phyloP scores from a whole-genome alignment of 148 eudicot genomes.

The Tetragonia tetragonoides region DNA sequence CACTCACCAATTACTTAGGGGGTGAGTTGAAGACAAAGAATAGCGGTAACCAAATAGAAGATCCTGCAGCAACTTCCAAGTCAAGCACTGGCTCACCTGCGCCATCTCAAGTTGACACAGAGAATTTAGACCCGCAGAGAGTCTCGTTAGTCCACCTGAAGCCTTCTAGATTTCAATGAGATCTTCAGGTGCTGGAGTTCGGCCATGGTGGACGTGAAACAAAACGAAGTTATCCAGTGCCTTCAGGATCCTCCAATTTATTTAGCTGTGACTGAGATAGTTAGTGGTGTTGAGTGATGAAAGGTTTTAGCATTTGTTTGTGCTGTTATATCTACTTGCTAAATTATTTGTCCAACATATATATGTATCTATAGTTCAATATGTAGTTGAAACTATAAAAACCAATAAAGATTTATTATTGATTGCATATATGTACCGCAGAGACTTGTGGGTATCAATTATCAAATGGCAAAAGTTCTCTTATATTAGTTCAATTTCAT shows the following conservation, averaged over 20 bases:
- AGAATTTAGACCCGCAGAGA: conserved; percentile 45
- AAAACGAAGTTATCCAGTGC: neutral
- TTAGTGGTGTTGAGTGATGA: neutral
- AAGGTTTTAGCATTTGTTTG: neutral
- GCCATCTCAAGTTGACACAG: conserved; percentile 31
- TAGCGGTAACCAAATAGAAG: conserved; percentile 32
- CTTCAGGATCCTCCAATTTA: neutral
- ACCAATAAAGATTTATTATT: neutral
- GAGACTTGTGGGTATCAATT: neutral
- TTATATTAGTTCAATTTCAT: too few species aligned
- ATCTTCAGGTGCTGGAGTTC: neutral
- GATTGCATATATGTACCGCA: neutral
- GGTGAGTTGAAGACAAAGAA: conserved; percentile 53
- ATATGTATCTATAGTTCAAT: conserved; percentile 20
- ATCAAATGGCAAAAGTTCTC: neutral
- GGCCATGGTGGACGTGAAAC: neutral
- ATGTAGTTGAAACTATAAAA: conserved; percentile 16
- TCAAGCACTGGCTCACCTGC: conserved; percentile 32
- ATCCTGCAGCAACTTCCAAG: conserved; percentile 27
- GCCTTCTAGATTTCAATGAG: conserved; percentile 28
- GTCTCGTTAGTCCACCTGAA: conserved; percentile 22
- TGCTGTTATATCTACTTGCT: neutral
- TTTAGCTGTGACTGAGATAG: neutral
- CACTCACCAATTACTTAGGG: conserved; percentile 65
- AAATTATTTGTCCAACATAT: conserved; percentile 14